Percentiles rank a stretch among this genome's conserved stretches.
Evolutionary conservation across 1,284 basidiomycete species (phyloP).

Genomic region (Rhodotorula sp.): DNA sequence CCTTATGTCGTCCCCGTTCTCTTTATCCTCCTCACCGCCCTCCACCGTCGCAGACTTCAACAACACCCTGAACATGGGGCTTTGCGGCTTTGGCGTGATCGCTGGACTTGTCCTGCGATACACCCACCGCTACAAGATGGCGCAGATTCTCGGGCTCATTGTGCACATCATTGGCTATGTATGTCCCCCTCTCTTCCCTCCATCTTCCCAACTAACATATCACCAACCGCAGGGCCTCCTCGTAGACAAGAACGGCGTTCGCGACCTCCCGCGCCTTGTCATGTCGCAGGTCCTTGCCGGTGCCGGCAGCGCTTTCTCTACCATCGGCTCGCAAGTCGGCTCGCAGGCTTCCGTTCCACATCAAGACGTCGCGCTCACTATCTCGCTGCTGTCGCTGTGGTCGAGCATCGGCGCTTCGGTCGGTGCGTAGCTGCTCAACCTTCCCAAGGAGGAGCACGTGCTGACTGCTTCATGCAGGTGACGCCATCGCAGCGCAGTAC

Average conservation of each 20-base stretch:
- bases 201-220: too few species aligned
- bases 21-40: too few species aligned
- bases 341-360: conserved; percentile 49
- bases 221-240: conserved; percentile 9
- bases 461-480: too few species aligned
- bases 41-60: conserved; percentile 36
- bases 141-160: conserved; percentile 39
- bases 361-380: conserved; percentile 46
- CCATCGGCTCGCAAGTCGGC: conserved; percentile 45
- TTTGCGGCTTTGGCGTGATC: conserved; percentile 53
- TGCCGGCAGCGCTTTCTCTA: conserved; percentile 32
- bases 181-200: too few species aligned
- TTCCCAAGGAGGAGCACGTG: too few species aligned
- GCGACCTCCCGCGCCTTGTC: conserved; percentile 37
- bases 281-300: conserved; percentile 30
- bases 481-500: conserved; percentile 41
- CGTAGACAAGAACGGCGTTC: conserved; percentile 31
- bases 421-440: too few species aligned
- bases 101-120: conserved; percentile 54
- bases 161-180: conserved; percentile 34
- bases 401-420: conserved; percentile 41
- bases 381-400: conserved; percentile 46
- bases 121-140: conserved; percentile 55
- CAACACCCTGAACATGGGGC: conserved; percentile 46
- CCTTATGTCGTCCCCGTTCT: neutral